Conservation (phyloP, 1,139 yeast species). For the Pichia sp. region DNA sequence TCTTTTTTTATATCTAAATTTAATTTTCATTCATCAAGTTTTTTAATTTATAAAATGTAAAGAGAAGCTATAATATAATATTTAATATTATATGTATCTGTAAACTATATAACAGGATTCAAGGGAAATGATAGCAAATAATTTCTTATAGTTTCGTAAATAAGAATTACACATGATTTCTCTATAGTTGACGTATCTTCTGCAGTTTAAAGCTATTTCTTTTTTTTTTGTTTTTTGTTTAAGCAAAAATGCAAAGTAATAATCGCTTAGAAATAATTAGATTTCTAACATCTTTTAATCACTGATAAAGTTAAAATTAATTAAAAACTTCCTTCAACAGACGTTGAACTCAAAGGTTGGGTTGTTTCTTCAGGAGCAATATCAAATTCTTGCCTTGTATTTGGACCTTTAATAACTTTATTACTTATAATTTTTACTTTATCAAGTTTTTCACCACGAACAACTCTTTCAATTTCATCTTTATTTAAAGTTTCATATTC, state of each 20-base stretch:
- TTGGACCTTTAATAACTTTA: slow-evolving; percentile 57
- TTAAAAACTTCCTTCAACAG: slow-evolving; percentile 3
- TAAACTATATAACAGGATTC: neutral
- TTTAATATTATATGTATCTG: neutral
- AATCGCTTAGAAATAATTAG: too few species aligned
- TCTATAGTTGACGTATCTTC: too few species aligned
- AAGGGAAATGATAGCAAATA: neutral
- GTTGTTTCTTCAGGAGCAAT: slow-evolving; percentile 28
- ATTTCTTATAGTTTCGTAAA: too few species aligned
- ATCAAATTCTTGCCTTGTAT: slow-evolving; percentile 28
- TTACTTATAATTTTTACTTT: slow-evolving; percentile 67
- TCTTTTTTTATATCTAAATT: neutral
- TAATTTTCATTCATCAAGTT: neutral
- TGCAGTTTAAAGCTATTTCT: too few species aligned
- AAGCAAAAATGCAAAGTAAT: too few species aligned
- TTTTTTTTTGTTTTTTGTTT: too few species aligned
- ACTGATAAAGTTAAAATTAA: neutral
- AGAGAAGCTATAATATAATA: neutral
- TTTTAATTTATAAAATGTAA: neutral
- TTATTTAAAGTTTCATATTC: slow-evolving; percentile 93
- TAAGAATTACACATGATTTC: too few species aligned
- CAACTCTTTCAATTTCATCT: slow-evolving; percentile 83
- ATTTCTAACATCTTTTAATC: too few species aligned
- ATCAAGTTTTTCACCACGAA: slow-evolving; percentile 66
- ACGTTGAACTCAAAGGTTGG: slow-evolving; percentile 17